Base-by-base conservation (phyloP, 2,329 filamentous ascomycete species). In the Hypoxylon sp. region DNA sequence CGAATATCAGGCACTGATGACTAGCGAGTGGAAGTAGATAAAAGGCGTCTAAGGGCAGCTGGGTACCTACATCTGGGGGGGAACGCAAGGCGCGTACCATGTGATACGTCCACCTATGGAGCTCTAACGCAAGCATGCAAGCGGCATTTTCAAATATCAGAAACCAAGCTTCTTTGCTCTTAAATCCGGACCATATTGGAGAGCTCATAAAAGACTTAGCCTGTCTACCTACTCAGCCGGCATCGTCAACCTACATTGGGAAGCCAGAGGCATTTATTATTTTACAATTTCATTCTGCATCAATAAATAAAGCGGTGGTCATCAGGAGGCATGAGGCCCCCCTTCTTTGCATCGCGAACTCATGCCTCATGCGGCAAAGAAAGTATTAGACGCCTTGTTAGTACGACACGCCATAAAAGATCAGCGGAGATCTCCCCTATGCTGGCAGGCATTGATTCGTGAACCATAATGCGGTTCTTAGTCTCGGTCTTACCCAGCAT, bases 321-420 rank as follows among this genome's bases (percentile, higher is more conserved):
- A 56, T 35, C 39, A 56, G 54, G 26, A 29, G 42, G 62, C 39
- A 17, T 62, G 17, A 65, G 44, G 42, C 29, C 55, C 51, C 63
- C 51, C 24, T 10, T 19, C 13, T 55, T 57, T 63, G 10, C 51
- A 56, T 64, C 68, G 68, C 65, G 68, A 63, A 68, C 58, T 70
- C 58, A 68, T 70, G 47, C 68, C 61, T 60, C 48, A 69, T 66
- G 55, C 52, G 60, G 68, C 56, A 62, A 63, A 48, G 46, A 37
- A 65, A 65, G 54, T 50, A 51, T 33, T 58, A 57, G 48, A 60
- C 35, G 65, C 58, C 46, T 64, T 22, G 24, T 29, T 51, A 68
- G 59, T 66, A 68, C 62, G 65, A 71, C 65, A 71, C 68, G 63
- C 68, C 65, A 60, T 70, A 50, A 44, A 44, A 68, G 62, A 67